phyloP scores from a whole-genome alignment of 225 moss, liverwort and hornwort genomes.

The Climacium dendroides region DNA sequence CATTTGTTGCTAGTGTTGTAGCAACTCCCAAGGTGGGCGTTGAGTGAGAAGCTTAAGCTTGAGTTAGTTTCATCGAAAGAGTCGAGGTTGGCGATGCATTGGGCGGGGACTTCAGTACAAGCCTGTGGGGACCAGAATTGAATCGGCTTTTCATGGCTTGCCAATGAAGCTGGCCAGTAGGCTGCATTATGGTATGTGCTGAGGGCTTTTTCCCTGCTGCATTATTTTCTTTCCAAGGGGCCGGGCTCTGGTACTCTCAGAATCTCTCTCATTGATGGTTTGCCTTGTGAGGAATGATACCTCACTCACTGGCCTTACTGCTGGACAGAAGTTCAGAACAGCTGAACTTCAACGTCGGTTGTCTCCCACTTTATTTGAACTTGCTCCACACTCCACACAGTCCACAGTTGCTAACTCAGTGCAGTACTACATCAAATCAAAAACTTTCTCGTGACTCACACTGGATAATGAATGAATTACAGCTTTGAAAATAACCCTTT shows the following conservation, averaged over 20 bases:
- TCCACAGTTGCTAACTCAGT: background rate
- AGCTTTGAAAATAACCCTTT: background rate
- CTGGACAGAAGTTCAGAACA: background rate
- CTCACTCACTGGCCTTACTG: background rate
- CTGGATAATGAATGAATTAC: background rate
- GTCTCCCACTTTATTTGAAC: background rate
- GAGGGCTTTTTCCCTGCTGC: background rate
- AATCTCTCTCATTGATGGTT: slow-evolving; percentile 2
- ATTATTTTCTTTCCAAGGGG: background rate
- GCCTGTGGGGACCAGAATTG: background rate
- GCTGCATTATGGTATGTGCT: background rate
- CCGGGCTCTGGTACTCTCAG: background rate
- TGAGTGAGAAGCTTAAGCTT: background rate
- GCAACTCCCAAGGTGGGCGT: background rate
- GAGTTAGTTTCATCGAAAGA: background rate
- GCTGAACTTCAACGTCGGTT: background rate
- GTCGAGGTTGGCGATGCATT: background rate
- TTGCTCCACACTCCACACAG: background rate
- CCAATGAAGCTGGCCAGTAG: background rate
- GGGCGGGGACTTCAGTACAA: background rate
- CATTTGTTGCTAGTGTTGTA: background rate
- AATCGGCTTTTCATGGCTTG: background rate
- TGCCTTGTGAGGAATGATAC: background rate
- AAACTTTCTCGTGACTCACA: background rate
- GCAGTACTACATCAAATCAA: background rate